Conservation (phyloP, 768 basidiomycete genomes). For the Hirschioporus abietinus region DNA sequence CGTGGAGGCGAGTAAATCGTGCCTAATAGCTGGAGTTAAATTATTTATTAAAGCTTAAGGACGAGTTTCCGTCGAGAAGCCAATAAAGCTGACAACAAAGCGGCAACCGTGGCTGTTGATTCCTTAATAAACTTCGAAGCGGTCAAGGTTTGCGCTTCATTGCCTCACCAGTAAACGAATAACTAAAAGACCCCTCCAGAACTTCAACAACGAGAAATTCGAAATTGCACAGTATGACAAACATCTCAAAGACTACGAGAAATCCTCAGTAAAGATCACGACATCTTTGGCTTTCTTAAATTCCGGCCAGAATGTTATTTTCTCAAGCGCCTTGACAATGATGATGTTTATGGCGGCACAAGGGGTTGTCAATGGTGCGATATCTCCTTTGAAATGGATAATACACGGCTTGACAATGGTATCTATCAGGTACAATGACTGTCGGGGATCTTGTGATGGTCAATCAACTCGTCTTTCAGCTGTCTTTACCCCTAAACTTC, state of each 20-base stretch:
- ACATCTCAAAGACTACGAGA: constrained; percentile 81
- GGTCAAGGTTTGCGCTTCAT: constrained; percentile 68
- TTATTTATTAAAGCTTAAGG: constrained; percentile 31
- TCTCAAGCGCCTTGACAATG: constrained; percentile 85
- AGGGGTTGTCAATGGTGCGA: constrained; percentile 82
- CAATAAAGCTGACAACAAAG: constrained; percentile 94
- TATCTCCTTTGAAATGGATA: not conserved
- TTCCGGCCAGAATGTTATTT: constrained; percentile 96
- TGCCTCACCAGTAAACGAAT: not conserved
- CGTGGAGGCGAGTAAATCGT: constrained; percentile 69
- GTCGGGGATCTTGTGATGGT: constrained; percentile 99
- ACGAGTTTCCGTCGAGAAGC: constrained; percentile 92
- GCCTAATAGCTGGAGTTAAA: not conserved
- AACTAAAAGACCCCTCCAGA: constrained; percentile 38
- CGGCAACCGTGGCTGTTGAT: constrained; percentile 90
- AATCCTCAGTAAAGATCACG: constrained; percentile 89
- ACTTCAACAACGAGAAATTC: constrained; percentile 95
- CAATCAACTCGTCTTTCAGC: constrained; percentile 96
- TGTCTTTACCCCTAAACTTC: constrained; percentile 95
- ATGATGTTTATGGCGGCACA: constrained; percentile 98
- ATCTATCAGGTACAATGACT: constrained; percentile 81
- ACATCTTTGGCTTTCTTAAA: constrained; percentile 92
- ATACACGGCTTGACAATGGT: not conserved
- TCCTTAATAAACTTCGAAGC: constrained; percentile 98
- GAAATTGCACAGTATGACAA: constrained; percentile 92